Evolutionary conservation across 2,329 filamentous ascomycete species (phyloP).

Genomic region (Penicillium sp.): DNA sequence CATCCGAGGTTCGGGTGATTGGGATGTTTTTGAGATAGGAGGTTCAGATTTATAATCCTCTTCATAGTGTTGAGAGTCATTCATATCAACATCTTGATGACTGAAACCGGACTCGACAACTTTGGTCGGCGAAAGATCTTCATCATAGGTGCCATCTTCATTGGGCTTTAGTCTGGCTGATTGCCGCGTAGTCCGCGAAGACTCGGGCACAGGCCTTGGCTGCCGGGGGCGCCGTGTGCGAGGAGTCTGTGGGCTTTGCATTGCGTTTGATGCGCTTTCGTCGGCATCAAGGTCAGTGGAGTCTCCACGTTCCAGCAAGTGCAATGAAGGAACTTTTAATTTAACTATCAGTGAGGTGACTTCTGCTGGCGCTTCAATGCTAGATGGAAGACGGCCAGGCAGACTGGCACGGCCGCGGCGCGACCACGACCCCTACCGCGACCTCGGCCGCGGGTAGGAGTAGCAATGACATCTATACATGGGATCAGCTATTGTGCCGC

Average conservation of each 20-base stretch:
- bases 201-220: conserved; percentile 31
- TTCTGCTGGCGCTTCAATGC: conserved; percentile 7
- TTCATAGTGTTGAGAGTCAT: conserved; percentile 8
- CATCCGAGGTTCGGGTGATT: conserved; percentile 11
- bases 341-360: conserved; percentile 19
- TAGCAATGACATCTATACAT: conserved; percentile 18
- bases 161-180: conserved; percentile 36
- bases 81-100: conserved; percentile 11
- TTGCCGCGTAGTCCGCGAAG: conserved; percentile 36
- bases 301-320: background rate
- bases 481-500: conserved; percentile 12
- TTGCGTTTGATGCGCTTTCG: conserved; percentile 8
- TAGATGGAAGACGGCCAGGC: conserved; percentile 4
- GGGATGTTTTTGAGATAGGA: conserved; percentile 18
- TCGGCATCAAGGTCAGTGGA: background rate
- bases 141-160: conserved; percentile 21
- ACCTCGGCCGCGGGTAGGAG: conserved; percentile 15
- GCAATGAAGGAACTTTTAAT: conserved; percentile 14
- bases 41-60: conserved; percentile 11
- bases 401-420: conserved; percentile 15
- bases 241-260: conserved; percentile 31
- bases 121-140: conserved; percentile 15
- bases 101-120: conserved; percentile 8
- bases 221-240: conserved; percentile 36
- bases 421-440: conserved; percentile 22